Evolutionary conservation across 345 rosid genomes (phyloP).

Genomic region (Dimocarpus longan): DNA sequence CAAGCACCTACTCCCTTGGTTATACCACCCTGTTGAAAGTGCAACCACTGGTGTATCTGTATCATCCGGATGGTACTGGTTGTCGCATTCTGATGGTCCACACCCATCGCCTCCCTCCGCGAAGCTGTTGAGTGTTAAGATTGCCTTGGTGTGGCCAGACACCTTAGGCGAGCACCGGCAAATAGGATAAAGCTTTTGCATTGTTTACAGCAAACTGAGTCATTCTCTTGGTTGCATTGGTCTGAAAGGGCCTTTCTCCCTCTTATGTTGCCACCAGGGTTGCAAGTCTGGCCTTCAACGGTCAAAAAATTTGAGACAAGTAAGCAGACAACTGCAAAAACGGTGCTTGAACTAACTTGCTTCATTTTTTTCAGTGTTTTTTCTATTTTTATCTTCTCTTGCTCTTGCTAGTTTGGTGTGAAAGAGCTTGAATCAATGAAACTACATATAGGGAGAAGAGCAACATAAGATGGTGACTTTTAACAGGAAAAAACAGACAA

Average conservation of each 20-base stretch:
- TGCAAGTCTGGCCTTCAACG: constrained; percentile 18
- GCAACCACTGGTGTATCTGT: constrained; percentile 22
- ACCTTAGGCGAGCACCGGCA: constrained; percentile 25
- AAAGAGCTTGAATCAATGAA: no score
- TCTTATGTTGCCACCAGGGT: constrained; percentile 26
- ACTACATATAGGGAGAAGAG: no score
- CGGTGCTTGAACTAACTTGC: neutral
- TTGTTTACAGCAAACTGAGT: constrained; percentile 19
- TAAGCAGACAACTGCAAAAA: neutral
- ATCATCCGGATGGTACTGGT: constrained; percentile 21
- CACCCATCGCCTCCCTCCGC: constrained; percentile 27
- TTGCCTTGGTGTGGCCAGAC: constrained; percentile 23
- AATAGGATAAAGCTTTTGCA: constrained; percentile 18
- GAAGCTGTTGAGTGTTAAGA: constrained; percentile 25
- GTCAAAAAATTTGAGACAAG: neutral
- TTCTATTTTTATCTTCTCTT: neutral
- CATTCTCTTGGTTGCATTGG: constrained; percentile 5
- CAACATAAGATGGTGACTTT: no score
- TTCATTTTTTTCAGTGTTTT: neutral
- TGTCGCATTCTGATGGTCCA: constrained; percentile 34
- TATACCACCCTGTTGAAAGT: constrained; percentile 44
- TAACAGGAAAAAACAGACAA: no score
- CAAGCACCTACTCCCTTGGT: constrained; percentile 25
- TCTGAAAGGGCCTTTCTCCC: constrained; percentile 27
- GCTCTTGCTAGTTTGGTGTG: neutral